A percentile compares a stretch with the other conserved stretches of the same genome.
Evolutionary conservation across 169 alveolate genomes (phyloP).

Genomic region (Cryptosporidium ubiquitum): DNA sequence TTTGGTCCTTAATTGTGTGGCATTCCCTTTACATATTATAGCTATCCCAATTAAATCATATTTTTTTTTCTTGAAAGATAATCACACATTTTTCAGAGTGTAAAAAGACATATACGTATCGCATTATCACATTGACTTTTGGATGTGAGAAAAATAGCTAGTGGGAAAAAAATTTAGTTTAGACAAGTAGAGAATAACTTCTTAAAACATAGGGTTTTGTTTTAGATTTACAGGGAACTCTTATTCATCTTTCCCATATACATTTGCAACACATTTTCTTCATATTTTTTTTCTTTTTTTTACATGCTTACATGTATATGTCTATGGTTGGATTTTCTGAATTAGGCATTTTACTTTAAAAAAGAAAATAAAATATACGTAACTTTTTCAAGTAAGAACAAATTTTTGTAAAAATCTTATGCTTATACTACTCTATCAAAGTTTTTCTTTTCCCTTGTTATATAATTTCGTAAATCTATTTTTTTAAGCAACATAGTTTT

Average conservation of each 20-base stretch:
- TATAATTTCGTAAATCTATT: too few species aligned
- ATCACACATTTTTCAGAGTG: slow-evolving; percentile 30
- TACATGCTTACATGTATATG: background rate
- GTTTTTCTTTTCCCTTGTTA: too few species aligned
- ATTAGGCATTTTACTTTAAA: background rate
- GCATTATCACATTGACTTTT: slow-evolving; percentile 10
- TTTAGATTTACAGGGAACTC: background rate
- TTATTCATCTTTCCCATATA: background rate
- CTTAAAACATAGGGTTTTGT: background rate
- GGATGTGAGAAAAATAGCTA: background rate
- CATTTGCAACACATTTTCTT: background rate
- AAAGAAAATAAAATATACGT: too few species aligned
- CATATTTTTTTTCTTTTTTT: background rate
- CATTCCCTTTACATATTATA: background rate
- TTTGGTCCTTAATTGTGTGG: background rate
- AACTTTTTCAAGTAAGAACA: too few species aligned
- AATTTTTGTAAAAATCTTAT: too few species aligned
- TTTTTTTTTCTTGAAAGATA: background rate
- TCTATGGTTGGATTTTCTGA: background rate
- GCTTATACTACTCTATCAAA: too few species aligned
- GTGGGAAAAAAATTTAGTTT: background rate
- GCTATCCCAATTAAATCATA: background rate
- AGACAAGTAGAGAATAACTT: background rate
- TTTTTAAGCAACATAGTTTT: too few species aligned
- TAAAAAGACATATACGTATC: background rate